Base-by-base conservation (phyloP, 1,284 basidiomycete genomes). In the Trichosporon inkin region DNA sequence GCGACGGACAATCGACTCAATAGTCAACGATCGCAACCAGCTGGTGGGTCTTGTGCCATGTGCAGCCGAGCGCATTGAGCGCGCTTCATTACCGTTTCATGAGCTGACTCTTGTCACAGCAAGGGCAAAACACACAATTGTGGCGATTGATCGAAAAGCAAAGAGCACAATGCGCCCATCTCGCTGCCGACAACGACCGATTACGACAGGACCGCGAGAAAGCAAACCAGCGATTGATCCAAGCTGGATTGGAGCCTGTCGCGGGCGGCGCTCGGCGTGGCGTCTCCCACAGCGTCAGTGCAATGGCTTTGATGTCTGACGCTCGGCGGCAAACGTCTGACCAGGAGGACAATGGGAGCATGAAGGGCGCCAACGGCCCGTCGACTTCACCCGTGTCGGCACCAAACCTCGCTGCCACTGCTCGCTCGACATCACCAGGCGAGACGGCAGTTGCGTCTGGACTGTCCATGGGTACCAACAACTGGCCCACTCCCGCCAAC, bases 101-200 rank as follows among this genome's bases (percentile, higher is more conserved):
- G 22, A 20, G 24, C 55, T 37, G 41, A 55, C 53, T 20, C n/a
- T 41, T 10, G n/a, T 34, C 41, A 7, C 59, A 76, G 74, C 86
- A 87, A 37, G 78, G 84, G 10, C 91, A 94, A 79, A 94, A 94
- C 75, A 80, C 86, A 6, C 90, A 92, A 77, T 83, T 93, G 32
- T 93, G 91, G 91, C 92, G 92, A 76, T 82, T 93, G 62, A 87
- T 94, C 73, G 91, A 93, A 82, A 92, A 91, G 75, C 89, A 92
- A 61, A 68, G 74, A 24, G 58, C 68, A 3, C 74, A 78, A 63
- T 68, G 68, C 53, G 66, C 72, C 5, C 62, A 67, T 40, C 62
- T 78, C 13, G 68, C 64, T 69, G 64, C 70, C 1, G 73, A 74
- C 60, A 76, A 74, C 44, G 90, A 92, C 65, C 84, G 91, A 47